Percentiles rank a stretch among this genome's conserved stretches.
These are phyloP conservation scores for Euphorbia peplus DNA, from an alignment of 345 rosid species.

Conservation along the genomic window DNA sequence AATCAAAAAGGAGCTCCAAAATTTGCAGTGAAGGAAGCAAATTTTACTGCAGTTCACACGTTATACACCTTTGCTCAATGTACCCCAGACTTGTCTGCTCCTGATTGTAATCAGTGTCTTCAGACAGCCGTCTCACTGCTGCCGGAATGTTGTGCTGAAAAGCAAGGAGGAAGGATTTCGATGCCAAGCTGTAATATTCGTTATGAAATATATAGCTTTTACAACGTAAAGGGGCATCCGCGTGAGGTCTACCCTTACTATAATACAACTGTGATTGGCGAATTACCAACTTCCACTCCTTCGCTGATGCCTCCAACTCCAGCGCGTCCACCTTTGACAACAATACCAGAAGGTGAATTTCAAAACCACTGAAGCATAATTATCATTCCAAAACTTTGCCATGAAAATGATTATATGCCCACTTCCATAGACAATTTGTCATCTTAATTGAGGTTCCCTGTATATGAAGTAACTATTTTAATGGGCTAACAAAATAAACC, in stretches of 20 bases:
- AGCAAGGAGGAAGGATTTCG: slow-evolving; percentile 30
- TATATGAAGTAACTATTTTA: too few species aligned
- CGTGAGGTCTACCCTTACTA: not conserved
- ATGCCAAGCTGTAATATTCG: slow-evolving; percentile 36
- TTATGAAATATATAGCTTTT: slow-evolving; percentile 30
- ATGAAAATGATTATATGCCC: too few species aligned
- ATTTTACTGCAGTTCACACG: slow-evolving; percentile 11
- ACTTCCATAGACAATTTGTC: too few species aligned
- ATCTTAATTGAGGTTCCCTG: too few species aligned
- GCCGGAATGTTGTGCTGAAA: slow-evolving; percentile 13
- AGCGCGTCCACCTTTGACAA: not conserved
- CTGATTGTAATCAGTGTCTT: slow-evolving; percentile 43
- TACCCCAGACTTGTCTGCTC: slow-evolving; percentile 42
- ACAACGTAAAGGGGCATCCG: slow-evolving; percentile 1
- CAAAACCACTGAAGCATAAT: not conserved
- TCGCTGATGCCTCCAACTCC: not conserved
- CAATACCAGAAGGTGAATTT: not conserved
- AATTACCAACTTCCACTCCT: not conserved
- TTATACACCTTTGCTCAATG: slow-evolving; percentile 48
- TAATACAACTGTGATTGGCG: not conserved
- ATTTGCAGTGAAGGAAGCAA: slow-evolving; percentile 23
- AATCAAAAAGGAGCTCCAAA: slow-evolving; percentile 17
- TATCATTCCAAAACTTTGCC: too few species aligned
- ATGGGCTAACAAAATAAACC: too few species aligned
- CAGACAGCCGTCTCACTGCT: not conserved